Evolutionary conservation across 192 early-diverging fungal species (phyloP), one percentile per base, ranked within the genome.

Genomic region (Dissophora ornata): DNA sequence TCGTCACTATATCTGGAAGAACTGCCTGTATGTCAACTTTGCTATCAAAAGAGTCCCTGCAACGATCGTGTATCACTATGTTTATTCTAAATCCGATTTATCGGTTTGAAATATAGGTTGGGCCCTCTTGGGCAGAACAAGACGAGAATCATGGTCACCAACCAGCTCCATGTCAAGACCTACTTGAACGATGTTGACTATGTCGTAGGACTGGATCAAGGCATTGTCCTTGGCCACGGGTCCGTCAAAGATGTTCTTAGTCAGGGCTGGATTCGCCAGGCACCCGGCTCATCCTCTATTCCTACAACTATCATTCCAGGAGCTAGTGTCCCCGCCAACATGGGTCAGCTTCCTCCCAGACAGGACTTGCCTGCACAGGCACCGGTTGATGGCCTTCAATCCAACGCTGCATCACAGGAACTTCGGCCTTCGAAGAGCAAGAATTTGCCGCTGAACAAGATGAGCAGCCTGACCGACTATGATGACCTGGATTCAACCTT

Each of bases 251-350:
- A 77, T 13, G 73, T 77, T n/a, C 64, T 77, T 18, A 48, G 34
- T 21, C 73, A 77, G 36, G 73, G 73, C 16, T 77, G 73, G 73
- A 77, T 77, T 15, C 63, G 73, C 21, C 73, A 77, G 21, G 73
- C 73, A 12, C 73, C 73, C 8, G 73, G 73, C 24, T 62, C 73
- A 0, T 52, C 57, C 12, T 57, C 73, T 0, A 57, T 77, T 21
- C 73, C 73, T 16, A 77, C 73, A 16, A 77, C 73, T 10, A 67
- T 77, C 10, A 28, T 77, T 36, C 64, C 73, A 10, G 73, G 73
- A 10, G 73, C 73, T 1, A 67, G 57, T 28, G 73, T 77, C 10
- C 73, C 73, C 33, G 58, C 73, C 4, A 77, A 77, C 52, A 32
- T 77, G 58, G 57, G 65, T 25, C 65, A 67, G 44, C 50, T 65